Percentiles rank a stretch among this genome's conserved stretches.
Conservation (phyloP, 495 filamentous ascomycete species). For the Parachaetomium inaequale region DNA sequence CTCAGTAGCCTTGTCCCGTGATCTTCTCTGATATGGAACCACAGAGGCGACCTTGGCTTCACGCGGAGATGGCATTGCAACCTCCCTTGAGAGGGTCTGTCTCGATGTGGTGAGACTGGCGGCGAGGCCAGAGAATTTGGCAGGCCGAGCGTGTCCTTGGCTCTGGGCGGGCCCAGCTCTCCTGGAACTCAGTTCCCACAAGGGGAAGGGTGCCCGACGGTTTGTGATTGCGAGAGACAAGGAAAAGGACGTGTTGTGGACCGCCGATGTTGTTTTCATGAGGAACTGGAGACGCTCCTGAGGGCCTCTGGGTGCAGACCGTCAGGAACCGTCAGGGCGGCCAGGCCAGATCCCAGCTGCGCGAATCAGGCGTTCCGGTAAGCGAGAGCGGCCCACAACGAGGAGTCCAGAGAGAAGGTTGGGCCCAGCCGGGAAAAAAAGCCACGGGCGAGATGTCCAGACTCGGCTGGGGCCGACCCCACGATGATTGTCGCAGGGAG, state of each 20-base stretch:
- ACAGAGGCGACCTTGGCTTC: not conserved
- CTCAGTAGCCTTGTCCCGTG: not conserved
- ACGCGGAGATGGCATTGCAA: not conserved
- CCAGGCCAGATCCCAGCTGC: conserved; percentile 6
- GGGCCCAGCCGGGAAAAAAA: not conserved
- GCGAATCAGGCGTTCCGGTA: conserved; percentile 33
- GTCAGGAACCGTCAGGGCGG: not conserved
- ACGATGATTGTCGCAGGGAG: conserved; percentile 7
- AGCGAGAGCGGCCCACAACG: conserved; percentile 30
- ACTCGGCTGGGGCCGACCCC: conserved; percentile 8
- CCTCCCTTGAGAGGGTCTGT: not conserved
- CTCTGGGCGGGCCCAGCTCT: not conserved
- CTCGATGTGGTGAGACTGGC: not conserved
- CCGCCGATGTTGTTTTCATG: too few relatives aligned
- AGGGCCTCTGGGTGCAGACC: not conserved
- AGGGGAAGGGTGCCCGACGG: not conserved
- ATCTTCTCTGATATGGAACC: not conserved
- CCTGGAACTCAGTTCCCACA: not conserved
- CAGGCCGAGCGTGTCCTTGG: not conserved
- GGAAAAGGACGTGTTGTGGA: too few relatives aligned
- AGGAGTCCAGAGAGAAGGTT: not conserved
- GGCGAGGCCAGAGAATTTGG: not conserved
- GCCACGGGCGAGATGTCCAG: not conserved
- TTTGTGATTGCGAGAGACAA: not conserved
- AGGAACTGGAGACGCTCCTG: too few relatives aligned